Evolutionary conservation across 2,329 filamentous ascomycete species (phyloP).

Genomic region (Fusarium compactum): DNA sequence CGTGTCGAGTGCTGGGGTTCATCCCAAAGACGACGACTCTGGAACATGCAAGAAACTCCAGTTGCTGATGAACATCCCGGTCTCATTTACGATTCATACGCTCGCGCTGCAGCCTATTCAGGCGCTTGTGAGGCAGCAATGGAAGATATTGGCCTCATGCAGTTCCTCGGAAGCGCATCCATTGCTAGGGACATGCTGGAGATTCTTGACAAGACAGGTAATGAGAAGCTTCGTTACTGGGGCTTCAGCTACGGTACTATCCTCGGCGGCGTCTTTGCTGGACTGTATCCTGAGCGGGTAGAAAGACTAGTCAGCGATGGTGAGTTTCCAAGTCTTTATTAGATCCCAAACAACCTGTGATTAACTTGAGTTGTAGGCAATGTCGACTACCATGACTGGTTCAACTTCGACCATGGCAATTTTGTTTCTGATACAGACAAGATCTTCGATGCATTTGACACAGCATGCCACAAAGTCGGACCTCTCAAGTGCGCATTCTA

Average conservation of each 20-base stretch:
- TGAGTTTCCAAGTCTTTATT: conserved; percentile 38
- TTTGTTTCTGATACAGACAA: conserved; percentile 67
- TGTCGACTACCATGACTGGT: conserved; percentile 68
- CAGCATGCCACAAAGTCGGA: conserved; percentile 65
- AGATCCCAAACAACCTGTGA: not conserved
- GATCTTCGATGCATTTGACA: conserved; percentile 65
- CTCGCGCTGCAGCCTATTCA: conserved; percentile 57
- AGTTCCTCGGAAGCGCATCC: conserved; percentile 58
- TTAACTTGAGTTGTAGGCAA: conserved; percentile 52
- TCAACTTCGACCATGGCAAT: conserved; percentile 57
- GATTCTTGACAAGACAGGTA: conserved; percentile 57
- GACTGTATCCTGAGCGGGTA: conserved; percentile 64
- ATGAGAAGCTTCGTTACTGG: conserved; percentile 63
- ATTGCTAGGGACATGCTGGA: conserved; percentile 63
- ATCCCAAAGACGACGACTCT: conserved; percentile 56
- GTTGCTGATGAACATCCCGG: conserved; percentile 61
- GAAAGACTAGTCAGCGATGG: conserved; percentile 65
- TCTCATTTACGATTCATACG: conserved; percentile 59
- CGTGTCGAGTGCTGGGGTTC: conserved; percentile 64
- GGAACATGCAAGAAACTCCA: conserved; percentile 58
- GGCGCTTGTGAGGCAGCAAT: conserved; percentile 57
- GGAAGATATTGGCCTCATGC: conserved; percentile 53
- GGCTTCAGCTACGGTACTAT: conserved; percentile 68
- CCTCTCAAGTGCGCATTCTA: conserved; percentile 61
- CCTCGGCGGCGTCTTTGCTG: conserved; percentile 64